Base-by-base conservation (phyloP, 306 rosid species). In the Prunus mira region DNA sequence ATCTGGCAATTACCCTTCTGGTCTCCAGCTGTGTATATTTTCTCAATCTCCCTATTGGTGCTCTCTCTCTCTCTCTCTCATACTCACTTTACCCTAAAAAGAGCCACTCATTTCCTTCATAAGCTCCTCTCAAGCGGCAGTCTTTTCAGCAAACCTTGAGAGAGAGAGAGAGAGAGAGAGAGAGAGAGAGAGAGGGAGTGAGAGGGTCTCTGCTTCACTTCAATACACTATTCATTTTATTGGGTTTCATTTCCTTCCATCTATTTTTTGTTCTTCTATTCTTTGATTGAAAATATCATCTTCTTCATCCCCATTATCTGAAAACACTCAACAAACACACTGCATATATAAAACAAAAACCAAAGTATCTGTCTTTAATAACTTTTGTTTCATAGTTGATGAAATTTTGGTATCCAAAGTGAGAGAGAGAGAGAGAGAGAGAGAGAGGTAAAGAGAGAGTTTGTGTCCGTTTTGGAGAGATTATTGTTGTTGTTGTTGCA, bases 101-200 rank as follows among this genome's bases (percentile, higher is more conserved):
- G 90, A 47, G 76, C 75, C 85, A 41, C 80, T 76, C 84, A 72
- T 79, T 80, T 83, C 89, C 98, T 89, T 90, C 97, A 77, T 92
- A 90, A 85, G 76, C 62, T 84, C 82, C 82, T 75, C 91, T 67
- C 70, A 51, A 73, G 84, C 84, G 32, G 49, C 88, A 77, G 81
- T 82, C 89, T 77, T 82, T 79, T 86, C 90, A 85, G 69, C 84
- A 70, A 67, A 74, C 73, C 68, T 83, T 73, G 77, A 70, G 50
- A 79, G 55, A 74, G 47, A 60, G 69, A 34, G 72, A 34, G 74
- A 9, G 85, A 65, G 74, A 47, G 66, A 70, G n/a, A n/a, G n/a
- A n/a, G n/a, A n/a, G n/a, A n/a, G n/a, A 34, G 72, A 34, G 74
- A 12, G 85, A 65, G 76, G 54, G 66, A 70, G 69, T 52, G 66